A percentile compares a stretch with the other conserved stretches of the same genome.
Conservation (phyloP, 2,329 filamentous ascomycete genomes). For the Apiospora phragmitis region DNA sequence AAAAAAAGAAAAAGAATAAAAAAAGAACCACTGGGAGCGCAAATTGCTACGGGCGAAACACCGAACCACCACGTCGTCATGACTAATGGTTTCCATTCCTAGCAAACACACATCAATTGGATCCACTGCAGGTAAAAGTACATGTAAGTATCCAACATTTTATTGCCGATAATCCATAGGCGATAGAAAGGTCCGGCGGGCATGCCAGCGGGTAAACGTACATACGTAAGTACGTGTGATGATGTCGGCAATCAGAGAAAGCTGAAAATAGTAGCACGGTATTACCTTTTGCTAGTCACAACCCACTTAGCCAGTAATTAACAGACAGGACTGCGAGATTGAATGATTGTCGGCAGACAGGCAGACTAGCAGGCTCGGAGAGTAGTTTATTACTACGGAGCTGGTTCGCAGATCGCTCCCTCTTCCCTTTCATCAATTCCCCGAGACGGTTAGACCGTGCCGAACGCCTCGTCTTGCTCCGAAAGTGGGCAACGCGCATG, state of each 20-base stretch:
- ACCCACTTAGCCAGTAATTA: too few species aligned
- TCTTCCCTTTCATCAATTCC: not conserved
- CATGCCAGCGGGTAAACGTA: not conserved
- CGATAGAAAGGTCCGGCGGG: not conserved
- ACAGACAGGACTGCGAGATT: not conserved
- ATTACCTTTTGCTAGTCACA: not conserved
- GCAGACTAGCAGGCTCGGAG: too few species aligned
- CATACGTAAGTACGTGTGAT: not conserved
- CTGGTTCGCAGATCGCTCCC: not conserved
- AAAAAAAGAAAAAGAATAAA: not conserved
- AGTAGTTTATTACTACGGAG: too few species aligned
- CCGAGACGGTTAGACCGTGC: not conserved
- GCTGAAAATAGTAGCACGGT: not conserved
- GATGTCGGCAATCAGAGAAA: not conserved
- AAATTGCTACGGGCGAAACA: not conserved
- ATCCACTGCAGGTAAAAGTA: not conserved
- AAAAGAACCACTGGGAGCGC: not conserved
- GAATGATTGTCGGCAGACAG: too few species aligned
- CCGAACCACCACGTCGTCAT: conserved; percentile 6
- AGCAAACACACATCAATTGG: not conserved
- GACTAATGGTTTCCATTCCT: not conserved
- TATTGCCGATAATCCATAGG: not conserved
- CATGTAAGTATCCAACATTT: not conserved
- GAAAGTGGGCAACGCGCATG: not conserved
- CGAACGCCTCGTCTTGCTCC: not conserved